A percentile compares a stretch with the other conserved stretches of the same genome.
Conservation (phyloP, 495 filamentous ascomycete species). For the Trichoderma asperelloides region DNA sequence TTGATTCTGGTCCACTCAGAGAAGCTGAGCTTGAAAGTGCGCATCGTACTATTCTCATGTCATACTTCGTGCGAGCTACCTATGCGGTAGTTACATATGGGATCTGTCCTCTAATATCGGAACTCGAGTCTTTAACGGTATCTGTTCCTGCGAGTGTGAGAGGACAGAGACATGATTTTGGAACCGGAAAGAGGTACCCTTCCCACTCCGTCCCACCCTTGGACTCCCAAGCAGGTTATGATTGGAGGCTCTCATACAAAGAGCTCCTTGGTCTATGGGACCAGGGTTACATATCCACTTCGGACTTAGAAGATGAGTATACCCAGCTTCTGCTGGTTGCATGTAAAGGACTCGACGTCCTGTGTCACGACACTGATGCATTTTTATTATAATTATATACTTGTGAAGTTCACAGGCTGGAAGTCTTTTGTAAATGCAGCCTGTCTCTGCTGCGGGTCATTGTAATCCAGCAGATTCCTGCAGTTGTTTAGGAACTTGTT, state of each 20-base stretch:
- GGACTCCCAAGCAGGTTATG: background rate
- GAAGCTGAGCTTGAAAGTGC: background rate
- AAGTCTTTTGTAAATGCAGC: too few species aligned
- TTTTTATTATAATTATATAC: background rate
- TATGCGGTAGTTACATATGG: background rate
- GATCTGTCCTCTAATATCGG: background rate
- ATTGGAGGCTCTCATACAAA: background rate
- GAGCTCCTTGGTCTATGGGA: background rate
- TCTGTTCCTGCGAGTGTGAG: background rate
- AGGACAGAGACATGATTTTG: background rate
- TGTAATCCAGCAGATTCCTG: too few species aligned
- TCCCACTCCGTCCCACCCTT: background rate
- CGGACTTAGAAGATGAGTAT: background rate
- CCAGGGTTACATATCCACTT: background rate
- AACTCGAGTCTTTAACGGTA: background rate
- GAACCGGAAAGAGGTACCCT: background rate
- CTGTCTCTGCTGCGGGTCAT: too few species aligned
- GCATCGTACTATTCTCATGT: conserved; percentile 1
- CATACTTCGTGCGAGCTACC: background rate
- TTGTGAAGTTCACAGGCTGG: too few species aligned
- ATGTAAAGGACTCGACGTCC: background rate
- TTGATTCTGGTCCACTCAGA: background rate
- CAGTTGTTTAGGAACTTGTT: too few species aligned
- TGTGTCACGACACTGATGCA: background rate
- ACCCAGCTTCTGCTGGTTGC: background rate